phyloP scores from a whole-genome alignment of 2,329 filamentous ascomycete genomes.

The Fusarium irregulare region DNA sequence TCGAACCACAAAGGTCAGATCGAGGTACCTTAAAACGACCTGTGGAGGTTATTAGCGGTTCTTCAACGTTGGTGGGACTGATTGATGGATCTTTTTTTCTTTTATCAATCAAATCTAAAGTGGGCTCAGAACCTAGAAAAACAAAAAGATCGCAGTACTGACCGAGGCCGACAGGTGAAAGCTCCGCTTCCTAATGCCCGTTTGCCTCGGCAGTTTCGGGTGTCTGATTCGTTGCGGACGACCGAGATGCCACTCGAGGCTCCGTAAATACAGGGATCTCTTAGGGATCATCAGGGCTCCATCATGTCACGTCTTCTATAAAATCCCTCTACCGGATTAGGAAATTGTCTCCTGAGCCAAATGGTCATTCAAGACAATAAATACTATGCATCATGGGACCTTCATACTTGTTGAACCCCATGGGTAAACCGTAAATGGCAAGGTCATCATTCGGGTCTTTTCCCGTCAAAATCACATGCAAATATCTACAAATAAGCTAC shows the following conservation, averaged over 20 bases:
- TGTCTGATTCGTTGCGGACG: conserved; percentile 38
- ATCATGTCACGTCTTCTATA: neutral
- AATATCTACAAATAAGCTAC: neutral
- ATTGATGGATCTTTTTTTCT: neutral
- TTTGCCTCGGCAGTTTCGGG: conserved; percentile 40
- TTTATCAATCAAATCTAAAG: conserved; percentile 8
- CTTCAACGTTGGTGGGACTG: conserved; percentile 1
- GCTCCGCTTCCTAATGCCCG: conserved; percentile 10
- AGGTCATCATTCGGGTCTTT: neutral
- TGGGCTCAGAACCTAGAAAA: neutral
- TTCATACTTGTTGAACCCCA: neutral
- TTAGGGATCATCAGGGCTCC: neutral
- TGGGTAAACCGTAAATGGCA: neutral
- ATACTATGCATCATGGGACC: neutral
- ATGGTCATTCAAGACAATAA: neutral
- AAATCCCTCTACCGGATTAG: neutral
- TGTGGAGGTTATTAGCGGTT: conserved; percentile 17
- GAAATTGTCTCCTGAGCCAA: neutral
- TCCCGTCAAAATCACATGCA: neutral
- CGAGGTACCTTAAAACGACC: neutral
- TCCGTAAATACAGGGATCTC: neutral
- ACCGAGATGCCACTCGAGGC: conserved; percentile 8
- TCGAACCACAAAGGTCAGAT: neutral
- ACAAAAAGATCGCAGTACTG: conserved; percentile 38
- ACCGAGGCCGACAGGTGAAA: conserved; percentile 40